Evolutionary conservation across 2,329 filamentous ascomycete species (phyloP).

Genomic region (Paradendryphiella salina): DNA sequence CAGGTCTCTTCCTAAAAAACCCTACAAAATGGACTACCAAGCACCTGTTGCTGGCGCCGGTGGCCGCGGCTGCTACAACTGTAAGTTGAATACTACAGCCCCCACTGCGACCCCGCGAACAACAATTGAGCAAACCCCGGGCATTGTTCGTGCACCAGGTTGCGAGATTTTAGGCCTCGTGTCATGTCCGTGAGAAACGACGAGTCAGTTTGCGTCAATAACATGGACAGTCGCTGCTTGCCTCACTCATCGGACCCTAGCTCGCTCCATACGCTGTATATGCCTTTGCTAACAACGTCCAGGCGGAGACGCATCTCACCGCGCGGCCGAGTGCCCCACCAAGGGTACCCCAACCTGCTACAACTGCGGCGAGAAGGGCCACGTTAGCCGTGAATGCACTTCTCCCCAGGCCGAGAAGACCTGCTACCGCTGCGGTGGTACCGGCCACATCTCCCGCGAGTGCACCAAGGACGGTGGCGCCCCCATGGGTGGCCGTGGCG

Average conservation of each 20-base stretch:
- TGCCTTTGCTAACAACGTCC: conserved; percentile 17
- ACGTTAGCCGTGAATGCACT: conserved; percentile 79
- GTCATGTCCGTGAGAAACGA: neutral
- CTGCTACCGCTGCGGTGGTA: conserved; percentile 74
- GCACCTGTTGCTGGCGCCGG: conserved; percentile 42
- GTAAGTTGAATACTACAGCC: conserved; percentile 31
- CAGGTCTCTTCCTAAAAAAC: conserved; percentile 30
- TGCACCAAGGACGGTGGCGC: conserved; percentile 62
- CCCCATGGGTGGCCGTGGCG: conserved; percentile 49
- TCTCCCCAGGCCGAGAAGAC: conserved; percentile 83
- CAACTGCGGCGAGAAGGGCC: conserved; percentile 55
- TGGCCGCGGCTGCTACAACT: conserved; percentile 50
- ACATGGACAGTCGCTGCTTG: neutral
- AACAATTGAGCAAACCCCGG: neutral
- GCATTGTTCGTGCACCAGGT: neutral
- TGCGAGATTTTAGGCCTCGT: neutral
- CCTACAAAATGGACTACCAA: conserved; percentile 44
- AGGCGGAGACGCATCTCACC: conserved; percentile 56
- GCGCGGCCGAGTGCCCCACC: conserved; percentile 56
- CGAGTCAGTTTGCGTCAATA: neutral
- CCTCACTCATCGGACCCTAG: neutral
- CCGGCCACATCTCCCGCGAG: conserved; percentile 91
- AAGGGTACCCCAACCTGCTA: conserved; percentile 56
- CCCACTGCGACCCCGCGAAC: conserved; percentile 6
- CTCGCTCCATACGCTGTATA: neutral